Evolutionary conservation across 2,329 filamentous ascomycete genomes (phyloP).

Genomic region (Aspergillus sp.): DNA sequence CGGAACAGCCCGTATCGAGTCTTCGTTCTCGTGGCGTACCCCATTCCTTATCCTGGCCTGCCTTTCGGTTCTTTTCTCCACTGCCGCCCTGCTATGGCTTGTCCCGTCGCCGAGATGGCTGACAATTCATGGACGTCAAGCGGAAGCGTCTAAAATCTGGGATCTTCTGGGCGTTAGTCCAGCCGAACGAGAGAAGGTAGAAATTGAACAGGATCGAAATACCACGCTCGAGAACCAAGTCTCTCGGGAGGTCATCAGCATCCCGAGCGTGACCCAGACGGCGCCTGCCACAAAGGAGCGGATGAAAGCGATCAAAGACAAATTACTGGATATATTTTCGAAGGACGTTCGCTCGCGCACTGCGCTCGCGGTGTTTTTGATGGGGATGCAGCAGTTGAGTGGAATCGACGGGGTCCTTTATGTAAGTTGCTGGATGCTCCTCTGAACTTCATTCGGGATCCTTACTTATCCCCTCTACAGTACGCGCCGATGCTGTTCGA

Average conservation of each 20-base stretch:
- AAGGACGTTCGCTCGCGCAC: constrained; percentile 49
- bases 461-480: constrained; percentile 25
- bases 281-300: constrained; percentile 3
- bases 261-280: constrained; percentile 1
- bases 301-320: constrained; percentile 13
- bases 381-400: constrained; percentile 59
- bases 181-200: constrained; percentile 48
- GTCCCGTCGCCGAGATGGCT: constrained; percentile 61
- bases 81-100: constrained; percentile 40
- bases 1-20: constrained; percentile 47
- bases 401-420: constrained; percentile 64
- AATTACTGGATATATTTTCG: constrained; percentile 32
- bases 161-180: constrained; percentile 44
- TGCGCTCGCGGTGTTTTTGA: constrained; percentile 54
- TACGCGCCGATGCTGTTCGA: constrained; percentile 61
- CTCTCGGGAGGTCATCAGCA: constrained; percentile 4
- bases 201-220: constrained; percentile 32
- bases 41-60: constrained; percentile 52
- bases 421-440: constrained; percentile 34
- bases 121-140: constrained; percentile 44
- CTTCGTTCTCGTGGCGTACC: constrained; percentile 54
- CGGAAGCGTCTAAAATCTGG: constrained; percentile 46
- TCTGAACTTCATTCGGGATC: not conserved
- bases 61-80: constrained; percentile 40
- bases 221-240: constrained; percentile 1